Evolutionary conservation across 257 asterid genomes (phyloP).

Genomic region (Lycium barbarum): DNA sequence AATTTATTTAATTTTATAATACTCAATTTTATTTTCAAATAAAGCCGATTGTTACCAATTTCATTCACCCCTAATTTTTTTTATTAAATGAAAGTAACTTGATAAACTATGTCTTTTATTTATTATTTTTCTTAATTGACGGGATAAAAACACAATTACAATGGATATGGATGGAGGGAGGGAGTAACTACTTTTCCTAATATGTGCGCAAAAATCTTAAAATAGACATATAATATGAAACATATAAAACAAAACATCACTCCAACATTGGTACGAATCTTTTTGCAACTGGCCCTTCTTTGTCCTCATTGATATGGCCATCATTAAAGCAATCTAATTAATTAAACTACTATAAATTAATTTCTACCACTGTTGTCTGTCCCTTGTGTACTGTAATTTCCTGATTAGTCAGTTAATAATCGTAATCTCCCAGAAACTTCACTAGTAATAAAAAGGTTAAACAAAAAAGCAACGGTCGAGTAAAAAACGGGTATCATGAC

Average conservation of each 20-base stretch:
- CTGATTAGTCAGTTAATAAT: slow-evolving; percentile 27
- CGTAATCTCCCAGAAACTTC: slow-evolving; percentile 21
- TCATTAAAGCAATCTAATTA: slow-evolving; percentile 19
- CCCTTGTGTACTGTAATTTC: background rate
- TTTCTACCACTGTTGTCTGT: background rate
- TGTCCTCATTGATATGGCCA: slow-evolving; percentile 26
- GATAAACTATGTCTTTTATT: too few species aligned
- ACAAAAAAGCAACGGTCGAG: slow-evolving; percentile 36
- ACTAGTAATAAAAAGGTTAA: slow-evolving; percentile 15
- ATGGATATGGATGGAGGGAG: too few species aligned
- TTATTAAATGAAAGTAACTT: too few species aligned
- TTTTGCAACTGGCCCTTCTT: background rate
- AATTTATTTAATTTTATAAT: too few species aligned
- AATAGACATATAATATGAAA: background rate
- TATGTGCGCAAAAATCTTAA: background rate
- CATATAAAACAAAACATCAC: background rate
- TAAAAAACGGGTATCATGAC: slow-evolving; percentile 38
- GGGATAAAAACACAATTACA: too few species aligned
- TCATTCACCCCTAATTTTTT: too few species aligned
- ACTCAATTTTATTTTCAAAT: too few species aligned
- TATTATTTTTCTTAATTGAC: too few species aligned
- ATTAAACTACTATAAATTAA: background rate
- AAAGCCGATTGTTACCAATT: too few species aligned
- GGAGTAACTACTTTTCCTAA: background rate
- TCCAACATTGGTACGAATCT: background rate